A percentile compares a stretch with the other conserved stretches of the same genome.
phyloP scores from a whole-genome alignment of 495 filamentous ascomycete species.

The Wilcoxina mikolae region DNA sequence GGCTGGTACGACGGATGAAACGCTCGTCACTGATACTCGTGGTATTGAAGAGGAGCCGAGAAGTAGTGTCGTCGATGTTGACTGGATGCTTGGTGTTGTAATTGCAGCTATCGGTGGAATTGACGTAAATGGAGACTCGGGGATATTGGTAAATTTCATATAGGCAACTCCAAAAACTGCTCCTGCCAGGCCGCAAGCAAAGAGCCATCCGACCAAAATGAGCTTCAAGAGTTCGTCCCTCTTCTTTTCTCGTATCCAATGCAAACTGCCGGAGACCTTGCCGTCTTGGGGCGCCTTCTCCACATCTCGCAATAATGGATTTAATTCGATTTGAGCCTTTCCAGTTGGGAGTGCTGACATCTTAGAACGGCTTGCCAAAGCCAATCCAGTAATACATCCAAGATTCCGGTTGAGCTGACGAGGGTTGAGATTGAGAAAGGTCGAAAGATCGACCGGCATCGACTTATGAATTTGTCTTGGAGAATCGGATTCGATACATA shows the following conservation, averaged over 20 bases:
- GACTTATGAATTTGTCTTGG: slow-evolving; percentile 40
- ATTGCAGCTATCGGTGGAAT: not conserved
- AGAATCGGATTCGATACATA: slow-evolving; percentile 52
- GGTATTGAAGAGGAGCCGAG: too few relatives aligned
- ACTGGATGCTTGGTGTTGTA: not conserved
- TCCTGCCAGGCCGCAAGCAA: slow-evolving; percentile 22
- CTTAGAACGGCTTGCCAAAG: slow-evolving; percentile 11
- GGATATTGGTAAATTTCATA: slow-evolving; percentile 23
- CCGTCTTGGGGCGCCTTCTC: slow-evolving; percentile 21
- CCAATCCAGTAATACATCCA: slow-evolving; percentile 45
- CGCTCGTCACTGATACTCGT: not conserved
- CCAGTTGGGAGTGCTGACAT: slow-evolving; percentile 17
- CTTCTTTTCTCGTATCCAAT: slow-evolving; percentile 24
- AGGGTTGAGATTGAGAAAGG: slow-evolving; percentile 57
- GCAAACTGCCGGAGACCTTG: slow-evolving; percentile 16
- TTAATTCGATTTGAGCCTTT: slow-evolving; percentile 8
- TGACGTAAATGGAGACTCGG: not conserved
- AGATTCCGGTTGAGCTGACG: slow-evolving; percentile 62
- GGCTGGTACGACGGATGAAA: not conserved
- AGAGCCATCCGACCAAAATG: slow-evolving; percentile 24
- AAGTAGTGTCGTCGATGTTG: too few relatives aligned
- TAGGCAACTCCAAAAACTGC: slow-evolving; percentile 25
- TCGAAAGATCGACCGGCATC: slow-evolving; percentile 56
- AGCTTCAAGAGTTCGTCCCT: slow-evolving; percentile 25
- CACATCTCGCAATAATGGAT: slow-evolving; percentile 28